Evolutionary conservation across 495 filamentous ascomycete genomes (phyloP), one percentile per base, ranked within the genome.

Genomic region (Lentithecium fluviatile): DNA sequence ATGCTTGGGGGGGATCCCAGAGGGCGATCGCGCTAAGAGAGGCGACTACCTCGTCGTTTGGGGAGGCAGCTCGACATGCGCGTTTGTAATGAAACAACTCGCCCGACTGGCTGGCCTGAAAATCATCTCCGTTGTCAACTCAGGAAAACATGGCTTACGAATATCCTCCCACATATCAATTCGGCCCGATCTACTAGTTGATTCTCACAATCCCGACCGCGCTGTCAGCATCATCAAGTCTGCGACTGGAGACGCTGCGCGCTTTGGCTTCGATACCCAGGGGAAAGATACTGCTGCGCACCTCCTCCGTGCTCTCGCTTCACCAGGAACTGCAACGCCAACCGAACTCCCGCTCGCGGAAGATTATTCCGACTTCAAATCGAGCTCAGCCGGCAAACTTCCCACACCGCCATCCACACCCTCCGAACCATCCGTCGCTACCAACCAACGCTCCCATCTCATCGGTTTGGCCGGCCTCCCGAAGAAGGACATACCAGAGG

Each of bases 21-120:
- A 72, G 78, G 34, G 74, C 78, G 1, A 70, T 72, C 46, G 38
- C 11, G 37, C 42, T 12, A 32, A 57, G 19, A 40, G 60, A 8
- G 83, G 82, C 0, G 85, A 88, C 26, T 89, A 85, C 85, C 69
- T 89, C 54, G 83, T 79, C 11, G 81, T 88, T 13, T 89, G 85
- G 85, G 86, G 85, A 64, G 85, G 84, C 80, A 75, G 71, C 0
- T 85, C 84, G 37, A 85, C 80, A 1, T 85, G 83, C 3, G 85
- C 84, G 0, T 77, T 79, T 47, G 70, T 83, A 25, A 77, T 81
- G 8, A 69, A 86, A 13, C 84, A 88, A 70, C 71, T 88, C 6
- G 84, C 83, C 15, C 83, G 82, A 37, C 74, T 85, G 0, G 78
- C 77, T 13, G 82, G 83, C 0, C 68, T 89, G n/a, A 76, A 76